These are phyloP conservation scores for Aspergillus sp. DNA, from an alignment of 2,329 filamentous ascomycete species.

Conservation along the genomic window DNA sequence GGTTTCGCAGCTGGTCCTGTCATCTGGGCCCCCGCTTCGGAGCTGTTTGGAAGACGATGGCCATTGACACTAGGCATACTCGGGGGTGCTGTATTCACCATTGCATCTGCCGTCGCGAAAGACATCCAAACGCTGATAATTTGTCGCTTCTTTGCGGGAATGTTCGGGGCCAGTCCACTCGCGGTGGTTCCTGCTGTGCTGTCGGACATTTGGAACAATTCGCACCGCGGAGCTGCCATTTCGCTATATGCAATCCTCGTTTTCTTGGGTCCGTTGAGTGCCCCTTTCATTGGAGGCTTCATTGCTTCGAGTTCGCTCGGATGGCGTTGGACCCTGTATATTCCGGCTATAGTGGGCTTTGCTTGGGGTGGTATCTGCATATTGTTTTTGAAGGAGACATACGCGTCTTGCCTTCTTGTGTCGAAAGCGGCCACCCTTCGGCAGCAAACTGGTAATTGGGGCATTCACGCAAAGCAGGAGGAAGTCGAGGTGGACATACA, in stretches of 20 bases:
- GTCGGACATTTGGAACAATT: constrained; percentile 56
- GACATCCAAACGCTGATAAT: constrained; percentile 44
- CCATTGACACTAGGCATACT: constrained; percentile 45
- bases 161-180: constrained; percentile 47
- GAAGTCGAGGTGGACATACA: constrained; percentile 52
- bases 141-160: constrained; percentile 49
- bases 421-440: constrained; percentile 53
- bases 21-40: constrained; percentile 62
- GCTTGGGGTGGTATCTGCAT: constrained; percentile 34
- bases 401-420: constrained; percentile 54
- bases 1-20: constrained; percentile 55
- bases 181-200: constrained; percentile 47
- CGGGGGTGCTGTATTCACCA: constrained; percentile 46
- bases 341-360: constrained; percentile 54
- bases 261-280: constrained; percentile 54
- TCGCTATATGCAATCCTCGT: constrained; percentile 54
- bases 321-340: constrained; percentile 54
- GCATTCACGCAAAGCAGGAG: constrained; percentile 55
- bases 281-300: constrained; percentile 58
- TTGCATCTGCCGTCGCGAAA: constrained; percentile 45
- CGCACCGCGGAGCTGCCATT: constrained; percentile 44
- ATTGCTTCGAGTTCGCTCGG: constrained; percentile 52
- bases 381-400: constrained; percentile 53
- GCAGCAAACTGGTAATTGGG: constrained; percentile 56
- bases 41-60: constrained; percentile 60